Evolutionary conservation across 306 rosid species (phyloP).

Genomic region (Vigna mungo): DNA sequence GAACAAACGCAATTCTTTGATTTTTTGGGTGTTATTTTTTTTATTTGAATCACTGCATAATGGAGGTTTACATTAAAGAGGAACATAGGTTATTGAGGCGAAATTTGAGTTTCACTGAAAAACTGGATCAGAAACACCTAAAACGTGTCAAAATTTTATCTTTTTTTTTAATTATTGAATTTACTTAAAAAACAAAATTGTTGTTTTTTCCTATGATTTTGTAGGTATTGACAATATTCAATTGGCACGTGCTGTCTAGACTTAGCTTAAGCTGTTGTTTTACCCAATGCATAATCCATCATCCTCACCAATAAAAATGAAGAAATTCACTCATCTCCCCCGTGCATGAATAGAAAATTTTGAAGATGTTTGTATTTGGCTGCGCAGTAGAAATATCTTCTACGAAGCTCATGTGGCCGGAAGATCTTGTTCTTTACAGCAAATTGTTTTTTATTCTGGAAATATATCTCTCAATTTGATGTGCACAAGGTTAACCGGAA

Average conservation of each 20-base stretch:
- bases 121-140: not conserved
- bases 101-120: not conserved
- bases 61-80: not conserved
- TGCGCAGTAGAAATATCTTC: conserved; percentile 5
- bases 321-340: conserved; percentile 16
- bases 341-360: not conserved
- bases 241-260: conserved; percentile 4
- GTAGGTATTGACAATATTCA: not conserved
- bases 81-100: not conserved
- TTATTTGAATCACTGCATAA: not conserved
- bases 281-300: not conserved
- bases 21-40: not conserved
- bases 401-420: conserved; percentile 13
- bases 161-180: not conserved
- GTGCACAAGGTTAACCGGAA: conserved; percentile 23
- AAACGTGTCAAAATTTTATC: not conserved
- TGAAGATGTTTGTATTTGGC: conserved; percentile 9
- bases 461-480: conserved; percentile 8
- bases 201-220: not conserved
- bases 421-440: conserved; percentile 3
- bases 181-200: not conserved
- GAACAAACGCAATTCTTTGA: not conserved
- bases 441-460: conserved; percentile 14
- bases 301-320: not conserved
- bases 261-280: conserved; percentile 11